These are phyloP conservation scores for Quercus berberidifolia DNA, from an alignment of 306 rosid species.

Conservation along the genomic window DNA sequence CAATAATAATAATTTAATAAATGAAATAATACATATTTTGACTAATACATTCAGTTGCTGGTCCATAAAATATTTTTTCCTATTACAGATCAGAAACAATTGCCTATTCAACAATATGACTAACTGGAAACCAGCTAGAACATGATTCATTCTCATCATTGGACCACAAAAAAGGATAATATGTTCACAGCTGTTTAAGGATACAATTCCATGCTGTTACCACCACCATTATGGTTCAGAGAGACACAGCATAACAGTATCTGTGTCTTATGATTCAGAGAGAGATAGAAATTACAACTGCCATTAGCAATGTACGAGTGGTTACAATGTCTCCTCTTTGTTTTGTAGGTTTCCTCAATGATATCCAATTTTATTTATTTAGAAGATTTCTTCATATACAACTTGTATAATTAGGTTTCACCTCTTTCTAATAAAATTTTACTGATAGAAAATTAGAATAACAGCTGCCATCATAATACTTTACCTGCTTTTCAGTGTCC, in stretches of 20 bases:
- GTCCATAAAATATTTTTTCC: not conserved
- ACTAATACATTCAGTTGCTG: not conserved
- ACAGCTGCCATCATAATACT: not conserved
- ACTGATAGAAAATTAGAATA: not conserved
- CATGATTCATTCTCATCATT: not conserved
- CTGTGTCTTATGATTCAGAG: not conserved
- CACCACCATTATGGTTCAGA: not conserved
- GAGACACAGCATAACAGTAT: not conserved
- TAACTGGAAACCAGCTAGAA: not conserved
- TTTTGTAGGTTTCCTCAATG: no score
- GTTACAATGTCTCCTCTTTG: no score
- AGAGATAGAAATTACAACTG: not conserved
- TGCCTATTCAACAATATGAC: not conserved
- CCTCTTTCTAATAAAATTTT: no score
- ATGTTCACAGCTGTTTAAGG: not conserved
- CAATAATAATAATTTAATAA: not conserved
- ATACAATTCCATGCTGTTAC: not conserved
- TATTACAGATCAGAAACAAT: not conserved
- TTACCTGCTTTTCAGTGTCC: constrained; percentile 96
- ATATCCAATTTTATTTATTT: no score
- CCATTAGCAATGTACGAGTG: no score
- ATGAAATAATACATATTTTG: not conserved
- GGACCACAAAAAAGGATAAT: not conserved
- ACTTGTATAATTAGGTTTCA: no score
- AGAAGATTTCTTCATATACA: no score